These are phyloP conservation scores for Pichia pseudocactophila DNA, from an alignment of 805 yeast genomes.

Conservation along the genomic window DNA sequence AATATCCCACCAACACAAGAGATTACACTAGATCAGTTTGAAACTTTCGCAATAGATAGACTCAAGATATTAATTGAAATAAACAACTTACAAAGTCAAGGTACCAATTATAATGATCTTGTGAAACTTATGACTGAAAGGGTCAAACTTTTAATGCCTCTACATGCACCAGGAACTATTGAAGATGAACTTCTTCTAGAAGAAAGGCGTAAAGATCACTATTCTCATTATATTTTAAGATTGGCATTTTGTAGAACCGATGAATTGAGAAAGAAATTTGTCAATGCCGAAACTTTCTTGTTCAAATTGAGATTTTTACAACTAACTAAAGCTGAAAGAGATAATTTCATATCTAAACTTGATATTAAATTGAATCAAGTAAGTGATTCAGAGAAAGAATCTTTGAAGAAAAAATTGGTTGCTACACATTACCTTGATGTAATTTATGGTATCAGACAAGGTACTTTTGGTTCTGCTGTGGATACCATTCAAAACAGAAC, in stretches of 20 bases:
- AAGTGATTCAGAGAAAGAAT: slow-evolving; percentile 47
- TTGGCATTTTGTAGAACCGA: slow-evolving; percentile 84
- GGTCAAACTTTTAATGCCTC: slow-evolving; percentile 56
- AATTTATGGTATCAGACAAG: slow-evolving; percentile 25
- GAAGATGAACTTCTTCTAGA: slow-evolving; percentile 33
- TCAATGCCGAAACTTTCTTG: slow-evolving; percentile 64
- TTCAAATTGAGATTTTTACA: slow-evolving; percentile 65
- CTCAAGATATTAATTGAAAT: slow-evolving; percentile 75
- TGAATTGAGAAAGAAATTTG: slow-evolving; percentile 72
- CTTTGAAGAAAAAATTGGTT: slow-evolving; percentile 39
- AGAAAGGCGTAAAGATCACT: slow-evolving; percentile 83
- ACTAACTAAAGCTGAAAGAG: slow-evolving; percentile 58
- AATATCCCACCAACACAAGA: slow-evolving; percentile 71
- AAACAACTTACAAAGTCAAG: slow-evolving; percentile 63
- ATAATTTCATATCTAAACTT: slow-evolving; percentile 54
- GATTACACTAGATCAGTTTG: slow-evolving; percentile 87
- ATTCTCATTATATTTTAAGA: slow-evolving; percentile 81
- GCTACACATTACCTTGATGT: slow-evolving; percentile 45
- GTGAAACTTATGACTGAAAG: slow-evolving; percentile 59
- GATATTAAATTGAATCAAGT: slow-evolving; percentile 70
- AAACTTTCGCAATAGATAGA: slow-evolving; percentile 91
- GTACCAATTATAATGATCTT: slow-evolving; percentile 54
- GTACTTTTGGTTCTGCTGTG: slow-evolving; percentile 18
- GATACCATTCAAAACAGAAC: slow-evolving; percentile 17
- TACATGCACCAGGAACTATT: slow-evolving; percentile 34